These are phyloP conservation scores for Amaranthus cruentus DNA, from an alignment of 148 eudicot genomes.

Conservation along the genomic window DNA sequence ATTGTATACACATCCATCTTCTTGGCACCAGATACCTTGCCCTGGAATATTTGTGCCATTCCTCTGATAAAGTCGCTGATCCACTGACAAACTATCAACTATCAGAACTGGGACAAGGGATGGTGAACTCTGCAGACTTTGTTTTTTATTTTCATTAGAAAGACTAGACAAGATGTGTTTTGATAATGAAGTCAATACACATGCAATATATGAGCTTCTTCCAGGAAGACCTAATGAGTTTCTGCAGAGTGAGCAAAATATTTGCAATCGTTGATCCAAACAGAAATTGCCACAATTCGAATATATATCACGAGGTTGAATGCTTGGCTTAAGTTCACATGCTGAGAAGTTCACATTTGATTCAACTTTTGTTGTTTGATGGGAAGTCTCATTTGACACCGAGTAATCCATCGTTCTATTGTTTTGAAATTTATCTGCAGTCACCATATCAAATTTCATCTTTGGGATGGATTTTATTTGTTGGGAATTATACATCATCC, in stretches of 20 bases:
- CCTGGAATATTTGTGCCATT: slow-evolving; percentile 34
- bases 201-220: slow-evolving; percentile 40
- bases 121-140: slow-evolving; percentile 20
- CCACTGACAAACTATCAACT: slow-evolving; percentile 47
- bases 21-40: slow-evolving; percentile 81
- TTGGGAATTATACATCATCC: slow-evolving; percentile 37
- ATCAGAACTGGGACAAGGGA: slow-evolving; percentile 39
- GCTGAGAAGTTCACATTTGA: slow-evolving; percentile 17
- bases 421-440: slow-evolving; percentile 23
- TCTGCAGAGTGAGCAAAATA: slow-evolving; percentile 64
- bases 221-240: slow-evolving; percentile 60
- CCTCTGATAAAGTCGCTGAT: slow-evolving; percentile 38
- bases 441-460: slow-evolving; percentile 30
- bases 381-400: slow-evolving; percentile 19
- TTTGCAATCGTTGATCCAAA: slow-evolving; percentile 36
- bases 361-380: slow-evolving; percentile 21
- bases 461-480: slow-evolving; percentile 27
- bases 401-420: slow-evolving; percentile 24
- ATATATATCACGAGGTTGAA: slow-evolving; percentile 26
- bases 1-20: slow-evolving; percentile 82
- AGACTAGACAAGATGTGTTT: slow-evolving; percentile 52
- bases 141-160: slow-evolving; percentile 26
- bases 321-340: slow-evolving; percentile 20
- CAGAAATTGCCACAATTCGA: slow-evolving; percentile 20
- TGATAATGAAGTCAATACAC: slow-evolving; percentile 40